These are phyloP conservation scores for Pythium scleroteichum DNA, from an alignment of 352 stramenopile species.

Conservation along the genomic window DNA sequence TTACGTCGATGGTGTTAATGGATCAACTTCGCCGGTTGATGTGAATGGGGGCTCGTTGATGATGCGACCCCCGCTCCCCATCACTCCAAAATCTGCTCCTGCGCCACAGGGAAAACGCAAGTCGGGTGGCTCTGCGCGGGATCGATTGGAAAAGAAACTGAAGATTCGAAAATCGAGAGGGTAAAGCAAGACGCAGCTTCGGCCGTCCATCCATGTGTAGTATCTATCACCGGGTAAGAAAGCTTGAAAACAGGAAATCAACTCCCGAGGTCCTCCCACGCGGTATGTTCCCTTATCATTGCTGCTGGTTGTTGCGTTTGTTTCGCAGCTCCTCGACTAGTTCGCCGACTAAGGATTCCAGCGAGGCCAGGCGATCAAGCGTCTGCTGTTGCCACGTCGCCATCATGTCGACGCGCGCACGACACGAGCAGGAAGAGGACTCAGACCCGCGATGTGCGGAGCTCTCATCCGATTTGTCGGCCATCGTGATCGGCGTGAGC, in stretches of 20 bases:
- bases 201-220: too few species aligned
- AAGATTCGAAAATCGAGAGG: slow-evolving; percentile 62
- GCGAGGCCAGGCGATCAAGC: slow-evolving; percentile 17
- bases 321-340: slow-evolving; percentile 18
- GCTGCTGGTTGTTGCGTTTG: slow-evolving; percentile 8
- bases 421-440: slow-evolving; percentile 3
- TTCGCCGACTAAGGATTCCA: slow-evolving; percentile 18
- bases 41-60: slow-evolving; percentile 26
- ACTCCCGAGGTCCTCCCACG: slow-evolving; percentile 2
- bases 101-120: slow-evolving; percentile 51
- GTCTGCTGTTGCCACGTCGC: slow-evolving; percentile 20
- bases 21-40: slow-evolving; percentile 4
- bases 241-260: slow-evolving; percentile 10
- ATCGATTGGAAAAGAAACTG: slow-evolving; percentile 80
- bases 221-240: too few species aligned
- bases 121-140: slow-evolving; percentile 49
- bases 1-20: background rate
- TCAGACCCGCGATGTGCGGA: background rate
- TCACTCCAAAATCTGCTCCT: slow-evolving; percentile 31
- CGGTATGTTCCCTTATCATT: slow-evolving; percentile 22
- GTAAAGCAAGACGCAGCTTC: background rate
- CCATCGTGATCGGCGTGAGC: slow-evolving; percentile 21
- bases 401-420: slow-evolving; percentile 2
- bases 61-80: slow-evolving; percentile 47
- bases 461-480: slow-evolving; percentile 5